Conservation (phyloP, 140 eudicot species). For the Bidens hawaiensis region DNA sequence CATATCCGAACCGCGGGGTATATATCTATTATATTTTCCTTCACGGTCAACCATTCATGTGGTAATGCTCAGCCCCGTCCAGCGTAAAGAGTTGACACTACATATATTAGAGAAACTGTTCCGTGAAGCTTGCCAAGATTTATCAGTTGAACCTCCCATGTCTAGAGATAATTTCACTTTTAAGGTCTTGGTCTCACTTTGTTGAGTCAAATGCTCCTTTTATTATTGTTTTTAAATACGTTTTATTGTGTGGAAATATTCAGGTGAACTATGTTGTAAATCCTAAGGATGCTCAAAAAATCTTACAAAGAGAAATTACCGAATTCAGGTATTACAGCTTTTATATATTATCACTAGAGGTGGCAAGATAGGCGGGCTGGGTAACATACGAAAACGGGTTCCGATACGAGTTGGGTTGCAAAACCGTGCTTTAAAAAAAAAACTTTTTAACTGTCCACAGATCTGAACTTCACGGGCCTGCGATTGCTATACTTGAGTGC, state of each 20-base stretch:
- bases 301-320: constrained; percentile 59
- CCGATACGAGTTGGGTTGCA: not conserved
- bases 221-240: not conserved
- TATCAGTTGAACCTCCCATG: constrained; percentile 49
- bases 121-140: constrained; percentile 81
- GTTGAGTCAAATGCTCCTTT: not conserved
- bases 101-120: constrained; percentile 66
- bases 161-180: constrained; percentile 50
- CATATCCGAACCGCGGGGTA: constrained; percentile 68
- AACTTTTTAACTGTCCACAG: constrained; percentile 43
- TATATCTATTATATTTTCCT: constrained; percentile 81
- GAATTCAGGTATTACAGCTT: constrained; percentile 61
- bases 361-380: constrained; percentile 2
- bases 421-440: not conserved
- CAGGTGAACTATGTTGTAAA: constrained; percentile 84
- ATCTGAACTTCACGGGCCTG: constrained; percentile 63
- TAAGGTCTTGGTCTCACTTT: constrained; percentile 45
- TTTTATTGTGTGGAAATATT: constrained; percentile 13
- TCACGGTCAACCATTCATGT: constrained; percentile 60
- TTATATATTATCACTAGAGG: not conserved
- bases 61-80: constrained; percentile 73
- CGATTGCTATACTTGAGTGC: constrained; percentile 77
- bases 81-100: constrained; percentile 63
- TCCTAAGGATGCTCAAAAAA: constrained; percentile 74
- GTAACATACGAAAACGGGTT: not conserved